Conservation (phyloP, 2,329 filamentous ascomycete species). For the Fusarium virguliforme region DNA sequence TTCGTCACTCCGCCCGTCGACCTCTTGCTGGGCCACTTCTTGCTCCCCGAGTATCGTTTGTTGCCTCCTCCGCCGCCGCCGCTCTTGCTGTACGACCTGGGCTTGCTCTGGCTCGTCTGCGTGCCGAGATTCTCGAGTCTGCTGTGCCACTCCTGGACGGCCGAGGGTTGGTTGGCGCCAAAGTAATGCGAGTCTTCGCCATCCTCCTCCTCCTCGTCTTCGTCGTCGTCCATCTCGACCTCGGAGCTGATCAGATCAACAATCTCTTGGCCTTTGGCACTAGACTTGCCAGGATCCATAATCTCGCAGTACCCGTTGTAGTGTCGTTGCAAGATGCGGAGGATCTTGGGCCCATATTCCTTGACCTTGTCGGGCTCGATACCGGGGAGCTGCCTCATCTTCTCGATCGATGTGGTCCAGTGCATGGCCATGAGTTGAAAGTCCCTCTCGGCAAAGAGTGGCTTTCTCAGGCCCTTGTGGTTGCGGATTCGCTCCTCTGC, state of each 20-base stretch:
- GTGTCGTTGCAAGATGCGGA: slow-evolving; percentile 70
- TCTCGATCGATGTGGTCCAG: slow-evolving; percentile 74
- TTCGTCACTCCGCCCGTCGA: slow-evolving; percentile 51
- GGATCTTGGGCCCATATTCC: slow-evolving; percentile 73
- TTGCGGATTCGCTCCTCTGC: slow-evolving; percentile 75
- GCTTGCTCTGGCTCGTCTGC: slow-evolving; percentile 49
- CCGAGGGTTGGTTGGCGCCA: slow-evolving; percentile 45
- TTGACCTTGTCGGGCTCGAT: slow-evolving; percentile 76
- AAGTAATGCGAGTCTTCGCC: slow-evolving; percentile 68
- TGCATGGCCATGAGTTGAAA: slow-evolving; percentile 81
- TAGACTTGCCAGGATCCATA: slow-evolving; percentile 57
- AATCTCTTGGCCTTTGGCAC: slow-evolving; percentile 58
- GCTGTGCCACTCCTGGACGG: slow-evolving; percentile 57
- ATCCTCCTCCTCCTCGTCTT: slow-evolving; percentile 58
- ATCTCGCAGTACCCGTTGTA: slow-evolving; percentile 66
- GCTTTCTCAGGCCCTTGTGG: slow-evolving; percentile 68
- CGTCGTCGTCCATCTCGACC: slow-evolving; percentile 57
- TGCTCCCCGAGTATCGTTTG: slow-evolving; percentile 51
- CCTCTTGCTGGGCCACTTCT: slow-evolving; percentile 53
- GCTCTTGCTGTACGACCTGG: slow-evolving; percentile 49
- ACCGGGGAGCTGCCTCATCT: slow-evolving; percentile 75
- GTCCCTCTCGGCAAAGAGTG: slow-evolving; percentile 78
- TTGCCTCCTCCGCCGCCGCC: slow-evolving; percentile 48
- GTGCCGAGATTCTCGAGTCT: slow-evolving; percentile 52
- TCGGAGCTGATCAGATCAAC: slow-evolving; percentile 71